Evolutionary conservation across 495 filamentous ascomycete species (phyloP).

Genomic region (Podospora didyma): DNA sequence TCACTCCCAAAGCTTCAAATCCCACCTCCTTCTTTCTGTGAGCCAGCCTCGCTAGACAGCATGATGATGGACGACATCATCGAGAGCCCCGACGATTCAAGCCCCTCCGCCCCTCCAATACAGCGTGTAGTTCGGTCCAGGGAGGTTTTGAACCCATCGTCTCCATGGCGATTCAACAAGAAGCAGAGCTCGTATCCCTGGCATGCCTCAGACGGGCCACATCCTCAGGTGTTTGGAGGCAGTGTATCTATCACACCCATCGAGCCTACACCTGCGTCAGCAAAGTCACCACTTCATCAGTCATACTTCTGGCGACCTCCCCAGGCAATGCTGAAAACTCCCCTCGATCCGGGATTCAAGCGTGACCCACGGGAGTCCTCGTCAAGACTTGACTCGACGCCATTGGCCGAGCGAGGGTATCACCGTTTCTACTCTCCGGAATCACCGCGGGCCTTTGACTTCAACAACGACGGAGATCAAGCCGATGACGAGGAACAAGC

Average conservation of each 20-base stretch:
- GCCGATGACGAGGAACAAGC: constrained; percentile 2
- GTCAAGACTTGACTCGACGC: neutral
- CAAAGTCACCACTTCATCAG: neutral
- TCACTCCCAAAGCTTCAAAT: constrained; percentile 1
- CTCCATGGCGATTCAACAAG: constrained; percentile 19
- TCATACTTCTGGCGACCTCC: constrained; percentile 2
- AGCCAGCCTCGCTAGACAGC: constrained; percentile 11
- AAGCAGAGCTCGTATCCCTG: constrained; percentile 18
- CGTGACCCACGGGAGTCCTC: constrained; percentile 3
- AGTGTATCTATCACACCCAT: constrained; percentile 24
- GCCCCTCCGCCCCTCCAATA: neutral
- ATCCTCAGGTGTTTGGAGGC: constrained; percentile 20
- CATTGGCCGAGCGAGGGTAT: neutral
- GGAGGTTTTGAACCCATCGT: constrained; percentile 12
- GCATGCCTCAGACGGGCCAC: constrained; percentile 9
- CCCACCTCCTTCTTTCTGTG: constrained; percentile 2
- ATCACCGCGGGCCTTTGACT: constrained; percentile 5
- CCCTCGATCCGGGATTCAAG: neutral
- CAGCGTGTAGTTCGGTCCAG: constrained; percentile 3
- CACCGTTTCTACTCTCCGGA: constrained; percentile 7
- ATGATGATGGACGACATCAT: constrained; percentile 20
- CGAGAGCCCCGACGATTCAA: constrained; percentile 6
- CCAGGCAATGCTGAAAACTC: neutral
- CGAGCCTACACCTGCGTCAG: constrained; percentile 1
- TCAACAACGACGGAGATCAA: neutral